These are phyloP conservation scores for Aegilops longissima DNA, from an alignment of 176 grass and related monocot genomes.

Conservation along the genomic window DNA sequence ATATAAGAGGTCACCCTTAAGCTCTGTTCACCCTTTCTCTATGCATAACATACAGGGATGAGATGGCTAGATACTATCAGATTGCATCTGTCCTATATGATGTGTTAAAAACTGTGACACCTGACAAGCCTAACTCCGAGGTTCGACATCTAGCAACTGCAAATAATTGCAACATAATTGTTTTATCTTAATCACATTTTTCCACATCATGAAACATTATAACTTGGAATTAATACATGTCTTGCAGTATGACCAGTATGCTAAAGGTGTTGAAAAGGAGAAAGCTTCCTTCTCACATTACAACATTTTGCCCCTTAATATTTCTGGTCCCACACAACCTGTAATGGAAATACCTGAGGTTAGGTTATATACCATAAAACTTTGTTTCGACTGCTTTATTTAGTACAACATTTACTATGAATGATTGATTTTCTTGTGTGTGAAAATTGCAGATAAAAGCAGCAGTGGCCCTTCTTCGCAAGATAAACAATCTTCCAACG, in stretches of 20 bases:
- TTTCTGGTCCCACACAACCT: conserved; percentile 48
- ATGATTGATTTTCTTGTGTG: not conserved
- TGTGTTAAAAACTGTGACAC: conserved; percentile 73
- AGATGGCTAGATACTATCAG: conserved; percentile 76
- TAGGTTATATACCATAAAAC: conserved; percentile 40
- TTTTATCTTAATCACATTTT: not conserved
- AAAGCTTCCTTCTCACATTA: conserved; percentile 74
- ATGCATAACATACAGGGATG: conserved; percentile 48
- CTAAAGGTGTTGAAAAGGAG: conserved; percentile 67
- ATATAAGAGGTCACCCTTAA: conserved; percentile 12
- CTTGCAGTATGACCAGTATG: conserved; percentile 55
- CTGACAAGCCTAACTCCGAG: conserved; percentile 29
- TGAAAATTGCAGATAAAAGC: conserved; percentile 71
- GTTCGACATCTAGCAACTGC: conserved; percentile 33
- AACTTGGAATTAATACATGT: not conserved
- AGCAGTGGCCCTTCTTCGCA: conserved; percentile 56
- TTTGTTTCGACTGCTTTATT: conserved; percentile 8
- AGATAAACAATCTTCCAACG: conserved; percentile 35
- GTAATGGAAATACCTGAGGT: conserved; percentile 96
- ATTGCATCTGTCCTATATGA: conserved; percentile 87
- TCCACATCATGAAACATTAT: conserved; percentile 18
- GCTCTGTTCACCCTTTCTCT: conserved; percentile 24
- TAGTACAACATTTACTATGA: not conserved
- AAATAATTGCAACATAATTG: not conserved
- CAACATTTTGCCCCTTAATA: conserved; percentile 95